phyloP scores from a whole-genome alignment of 768 basidiomycete species.

The Boletus sp. region DNA sequence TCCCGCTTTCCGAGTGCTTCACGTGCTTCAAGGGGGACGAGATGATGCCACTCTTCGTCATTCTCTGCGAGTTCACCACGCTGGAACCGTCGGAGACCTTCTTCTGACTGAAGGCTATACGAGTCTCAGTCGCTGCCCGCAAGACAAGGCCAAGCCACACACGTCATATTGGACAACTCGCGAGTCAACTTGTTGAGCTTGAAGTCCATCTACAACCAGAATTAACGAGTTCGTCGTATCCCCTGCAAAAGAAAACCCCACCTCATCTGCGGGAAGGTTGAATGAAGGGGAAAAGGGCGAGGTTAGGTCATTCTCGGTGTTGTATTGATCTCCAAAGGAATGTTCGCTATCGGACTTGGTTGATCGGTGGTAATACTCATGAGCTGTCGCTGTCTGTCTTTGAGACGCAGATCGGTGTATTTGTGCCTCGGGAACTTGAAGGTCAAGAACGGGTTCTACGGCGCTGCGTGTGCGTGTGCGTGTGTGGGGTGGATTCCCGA shows the following conservation, averaged over 20 bases:
- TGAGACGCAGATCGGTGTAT: slow-evolving; percentile 47
- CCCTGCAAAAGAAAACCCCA: slow-evolving; percentile 33
- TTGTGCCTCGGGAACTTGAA: slow-evolving; percentile 49
- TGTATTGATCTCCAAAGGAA: slow-evolving; percentile 12
- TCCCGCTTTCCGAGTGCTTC: slow-evolving; percentile 74
- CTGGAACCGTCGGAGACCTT: slow-evolving; percentile 67
- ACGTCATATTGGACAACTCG: slow-evolving; percentile 41
- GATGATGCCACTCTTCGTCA: slow-evolving; percentile 82
- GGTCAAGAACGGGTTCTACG: slow-evolving; percentile 36
- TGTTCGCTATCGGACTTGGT: slow-evolving; percentile 40
- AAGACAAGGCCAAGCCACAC: slow-evolving; percentile 19
- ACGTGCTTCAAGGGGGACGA: slow-evolving; percentile 70
- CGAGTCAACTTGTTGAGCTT: slow-evolving; percentile 30
- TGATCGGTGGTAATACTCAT: slow-evolving; percentile 36
- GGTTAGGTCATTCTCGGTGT: slow-evolving; percentile 20
- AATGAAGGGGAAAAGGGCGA: slow-evolving; percentile 36
- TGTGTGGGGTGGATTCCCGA: slow-evolving; percentile 23
- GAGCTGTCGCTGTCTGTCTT: slow-evolving; percentile 26
- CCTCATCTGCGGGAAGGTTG: slow-evolving; percentile 38
- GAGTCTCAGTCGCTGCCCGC: slow-evolving; percentile 10
- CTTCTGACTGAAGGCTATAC: slow-evolving; percentile 58
- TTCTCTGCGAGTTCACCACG: slow-evolving; percentile 56
- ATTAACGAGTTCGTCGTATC: slow-evolving; percentile 4
- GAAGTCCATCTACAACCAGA: slow-evolving; percentile 23
- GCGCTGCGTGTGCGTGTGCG: slow-evolving; percentile 41